Percentiles rank a stretch among this genome's conserved stretches.
Conservation (phyloP, 306 rosid genomes). For the Castanea sativa region DNA sequence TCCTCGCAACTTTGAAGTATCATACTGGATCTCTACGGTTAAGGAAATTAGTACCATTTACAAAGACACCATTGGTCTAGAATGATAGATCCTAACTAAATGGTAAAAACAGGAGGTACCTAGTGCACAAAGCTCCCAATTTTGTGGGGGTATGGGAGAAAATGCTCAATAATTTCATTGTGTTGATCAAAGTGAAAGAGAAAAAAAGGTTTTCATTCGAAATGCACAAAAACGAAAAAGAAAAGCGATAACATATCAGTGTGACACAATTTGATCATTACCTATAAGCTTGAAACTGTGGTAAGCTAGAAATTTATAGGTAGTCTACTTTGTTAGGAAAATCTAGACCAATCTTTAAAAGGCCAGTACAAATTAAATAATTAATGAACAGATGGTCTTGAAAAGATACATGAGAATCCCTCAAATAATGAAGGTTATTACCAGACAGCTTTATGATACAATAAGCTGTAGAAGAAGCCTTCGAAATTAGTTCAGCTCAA, state of each 20-base stretch:
- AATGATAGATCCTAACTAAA: neutral
- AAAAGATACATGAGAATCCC: conserved; percentile 17
- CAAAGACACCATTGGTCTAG: neutral
- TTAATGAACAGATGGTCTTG: neutral
- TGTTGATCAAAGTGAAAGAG: neutral
- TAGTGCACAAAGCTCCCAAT: too few species aligned
- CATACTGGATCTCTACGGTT: neutral
- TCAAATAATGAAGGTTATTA: conserved; percentile 17
- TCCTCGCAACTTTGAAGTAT: neutral
- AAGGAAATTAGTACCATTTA: neutral
- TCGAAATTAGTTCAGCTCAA: conserved; percentile 42
- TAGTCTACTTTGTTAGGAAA: neutral
- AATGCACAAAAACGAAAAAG: too few species aligned
- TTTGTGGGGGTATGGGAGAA: too few species aligned
- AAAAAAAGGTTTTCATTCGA: neutral
- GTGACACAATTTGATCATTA: neutral
- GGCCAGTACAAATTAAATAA: neutral
- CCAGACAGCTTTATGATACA: conserved; percentile 20
- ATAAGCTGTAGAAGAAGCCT: conserved; percentile 16
- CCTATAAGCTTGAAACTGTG: neutral
- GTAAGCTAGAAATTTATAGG: neutral
- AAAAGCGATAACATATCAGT: neutral
- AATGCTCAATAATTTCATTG: neutral
- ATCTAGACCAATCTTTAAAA: neutral
- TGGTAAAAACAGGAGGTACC: neutral